Evolutionary conservation across 2,329 filamentous ascomycete genomes (phyloP).

Genomic region (Cadophora malorum): DNA sequence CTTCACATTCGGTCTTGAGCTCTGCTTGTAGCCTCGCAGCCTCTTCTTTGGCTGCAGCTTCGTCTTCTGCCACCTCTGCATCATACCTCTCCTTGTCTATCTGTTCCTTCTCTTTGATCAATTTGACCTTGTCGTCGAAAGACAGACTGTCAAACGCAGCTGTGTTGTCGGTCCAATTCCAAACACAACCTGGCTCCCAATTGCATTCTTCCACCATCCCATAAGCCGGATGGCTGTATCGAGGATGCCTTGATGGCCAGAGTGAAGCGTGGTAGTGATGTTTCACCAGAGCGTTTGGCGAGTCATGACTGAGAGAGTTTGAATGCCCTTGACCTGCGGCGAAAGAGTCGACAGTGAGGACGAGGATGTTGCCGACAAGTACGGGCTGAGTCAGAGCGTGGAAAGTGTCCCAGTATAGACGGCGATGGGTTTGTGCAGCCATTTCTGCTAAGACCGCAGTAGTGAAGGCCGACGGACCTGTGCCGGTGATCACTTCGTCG

Average conservation of each 20-base stretch:
- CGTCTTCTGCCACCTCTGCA: conserved; percentile 33
- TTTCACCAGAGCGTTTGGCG: conserved; percentile 70
- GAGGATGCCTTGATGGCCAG: conserved; percentile 71
- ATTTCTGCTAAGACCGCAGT: conserved; percentile 69
- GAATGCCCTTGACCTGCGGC: conserved; percentile 77
- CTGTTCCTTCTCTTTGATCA: conserved; percentile 32
- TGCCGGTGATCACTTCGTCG: conserved; percentile 74
- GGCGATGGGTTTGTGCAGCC: conserved; percentile 53
- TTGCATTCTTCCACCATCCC: conserved; percentile 75
- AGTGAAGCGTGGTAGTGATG: conserved; percentile 79
- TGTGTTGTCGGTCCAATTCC: conserved; percentile 68
- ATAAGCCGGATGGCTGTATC: conserved; percentile 71
- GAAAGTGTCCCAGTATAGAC: conserved; percentile 67
- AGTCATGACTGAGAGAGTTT: conserved; percentile 72
- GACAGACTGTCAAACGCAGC: conserved; percentile 64
- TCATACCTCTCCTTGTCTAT: conserved; percentile 14
- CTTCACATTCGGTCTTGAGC: conserved; percentile 18
- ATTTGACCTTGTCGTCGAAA: conserved; percentile 63
- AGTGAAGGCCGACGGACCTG: conserved; percentile 74
- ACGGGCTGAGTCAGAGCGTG: conserved; percentile 71
- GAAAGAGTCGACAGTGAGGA: conserved; percentile 74
- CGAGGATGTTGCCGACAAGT: conserved; percentile 67
- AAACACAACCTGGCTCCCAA: conserved; percentile 69
- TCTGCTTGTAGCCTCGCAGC: conserved; percentile 14
- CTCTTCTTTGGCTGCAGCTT: conserved; percentile 20